phyloP scores from a whole-genome alignment of 2,329 filamentous ascomycete species.

The Tympanopsis confertula region DNA sequence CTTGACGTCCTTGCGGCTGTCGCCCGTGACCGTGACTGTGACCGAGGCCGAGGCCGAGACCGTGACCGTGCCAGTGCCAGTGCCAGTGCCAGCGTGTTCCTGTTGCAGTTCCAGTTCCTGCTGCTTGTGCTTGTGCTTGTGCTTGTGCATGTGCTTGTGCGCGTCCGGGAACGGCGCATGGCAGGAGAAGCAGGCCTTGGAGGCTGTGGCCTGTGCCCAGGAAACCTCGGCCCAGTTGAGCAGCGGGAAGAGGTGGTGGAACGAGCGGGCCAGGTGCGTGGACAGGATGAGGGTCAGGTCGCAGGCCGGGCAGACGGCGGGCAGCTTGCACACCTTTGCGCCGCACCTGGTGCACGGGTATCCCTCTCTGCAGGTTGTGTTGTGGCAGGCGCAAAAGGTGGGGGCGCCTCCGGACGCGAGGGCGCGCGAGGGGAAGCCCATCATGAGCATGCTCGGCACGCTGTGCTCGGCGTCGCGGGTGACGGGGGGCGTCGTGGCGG shows the following conservation, averaged over 20 bases:
- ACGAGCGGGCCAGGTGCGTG: slow-evolving; percentile 83
- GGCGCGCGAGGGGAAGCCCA: slow-evolving; percentile 88
- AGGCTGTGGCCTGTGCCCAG: slow-evolving; percentile 59
- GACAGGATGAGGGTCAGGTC: slow-evolving; percentile 86
- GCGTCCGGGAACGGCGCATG: slow-evolving; percentile 56
- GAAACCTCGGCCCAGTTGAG: slow-evolving; percentile 83
- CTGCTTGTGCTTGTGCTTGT: slow-evolving; percentile 8
- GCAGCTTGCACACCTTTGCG: slow-evolving; percentile 79
- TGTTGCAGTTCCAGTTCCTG: slow-evolving; percentile 1
- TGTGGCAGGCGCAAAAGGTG: slow-evolving; percentile 85
- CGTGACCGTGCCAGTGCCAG: not conserved
- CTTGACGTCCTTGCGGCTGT: slow-evolving; percentile 23
- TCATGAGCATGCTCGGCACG: slow-evolving; percentile 69
- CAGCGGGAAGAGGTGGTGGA: slow-evolving; percentile 84
- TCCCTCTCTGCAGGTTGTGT: slow-evolving; percentile 67
- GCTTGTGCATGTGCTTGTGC: slow-evolving; percentile 12
- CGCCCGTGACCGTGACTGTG: slow-evolving; percentile 1
- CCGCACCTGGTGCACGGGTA: slow-evolving; percentile 85
- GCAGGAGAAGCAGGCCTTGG: slow-evolving; percentile 67
- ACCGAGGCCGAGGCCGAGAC: slow-evolving; percentile 1
- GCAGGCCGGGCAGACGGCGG: slow-evolving; percentile 83
- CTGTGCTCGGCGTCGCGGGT: slow-evolving; percentile 53
- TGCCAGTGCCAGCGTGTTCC: slow-evolving; percentile 2
- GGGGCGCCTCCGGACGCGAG: slow-evolving; percentile 54
- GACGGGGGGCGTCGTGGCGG: slow-evolving; percentile 77